Evolutionary conservation across 805 yeast genomes (phyloP).

Genomic region (Yarrowia hollandica): DNA sequence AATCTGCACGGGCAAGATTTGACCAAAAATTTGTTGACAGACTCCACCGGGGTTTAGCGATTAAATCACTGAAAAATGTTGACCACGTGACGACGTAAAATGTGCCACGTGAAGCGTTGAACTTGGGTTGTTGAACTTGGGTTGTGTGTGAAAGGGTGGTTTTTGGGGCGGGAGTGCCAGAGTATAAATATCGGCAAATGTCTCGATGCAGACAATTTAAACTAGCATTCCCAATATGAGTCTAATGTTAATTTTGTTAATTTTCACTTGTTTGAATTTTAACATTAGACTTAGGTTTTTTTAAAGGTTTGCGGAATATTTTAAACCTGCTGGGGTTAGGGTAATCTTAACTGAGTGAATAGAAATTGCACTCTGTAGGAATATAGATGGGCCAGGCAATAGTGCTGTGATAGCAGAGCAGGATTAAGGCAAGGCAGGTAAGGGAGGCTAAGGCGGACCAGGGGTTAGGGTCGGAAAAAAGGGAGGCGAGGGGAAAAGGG

Average conservation of each 20-base stretch:
- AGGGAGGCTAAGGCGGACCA: too few species aligned
- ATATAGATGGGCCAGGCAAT: too few species aligned
- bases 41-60: conserved; percentile 28
- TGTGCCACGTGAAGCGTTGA: not conserved
- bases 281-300: not conserved
- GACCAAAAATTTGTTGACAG: conserved; percentile 13
- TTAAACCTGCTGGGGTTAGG: too few species aligned
- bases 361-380: too few species aligned
- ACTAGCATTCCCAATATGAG: conserved; percentile 23
- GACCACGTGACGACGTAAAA: not conserved
- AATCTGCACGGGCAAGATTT: not conserved
- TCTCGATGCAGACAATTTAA: conserved; percentile 20
- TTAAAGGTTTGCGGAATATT: too few species aligned
- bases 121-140: not conserved
- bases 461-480: too few species aligned
- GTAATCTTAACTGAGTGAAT: too few species aligned
- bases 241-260: not conserved
- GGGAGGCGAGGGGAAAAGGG: too few species aligned
- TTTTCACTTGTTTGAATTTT: not conserved
- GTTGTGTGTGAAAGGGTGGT: not conserved
- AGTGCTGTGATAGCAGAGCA: too few species aligned
- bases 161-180: not conserved
- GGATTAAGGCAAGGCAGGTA: too few species aligned
- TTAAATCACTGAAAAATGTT: conserved; percentile 6
- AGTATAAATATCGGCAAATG: conserved; percentile 19